phyloP scores from a whole-genome alignment of 257 asterid species.

The Solanum arcanum region DNA sequence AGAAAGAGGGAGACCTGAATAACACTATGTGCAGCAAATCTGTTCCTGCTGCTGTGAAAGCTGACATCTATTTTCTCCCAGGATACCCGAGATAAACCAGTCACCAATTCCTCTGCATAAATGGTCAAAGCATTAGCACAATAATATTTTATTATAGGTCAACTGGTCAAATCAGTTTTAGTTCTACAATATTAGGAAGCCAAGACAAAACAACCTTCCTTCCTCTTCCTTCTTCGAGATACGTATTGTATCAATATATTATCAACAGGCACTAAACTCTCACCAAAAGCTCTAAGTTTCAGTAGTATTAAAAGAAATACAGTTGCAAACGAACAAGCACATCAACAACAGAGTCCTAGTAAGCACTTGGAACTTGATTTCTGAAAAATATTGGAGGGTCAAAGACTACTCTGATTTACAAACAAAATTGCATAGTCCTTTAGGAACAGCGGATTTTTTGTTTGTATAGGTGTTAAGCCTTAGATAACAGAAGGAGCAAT shows the following conservation, averaged over 20 bases:
- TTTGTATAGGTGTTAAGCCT: not conserved
- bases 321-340: not conserved
- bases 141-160: not conserved
- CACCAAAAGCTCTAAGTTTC: not conserved
- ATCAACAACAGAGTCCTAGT: not conserved
- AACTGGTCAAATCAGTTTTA: not conserved
- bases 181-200: not conserved
- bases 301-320: not conserved
- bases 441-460: not conserved
- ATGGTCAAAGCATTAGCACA: not conserved
- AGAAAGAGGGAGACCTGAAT: slow-evolving; percentile 58
- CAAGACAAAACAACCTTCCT: not conserved
- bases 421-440: not conserved
- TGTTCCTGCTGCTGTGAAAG: slow-evolving; percentile 69
- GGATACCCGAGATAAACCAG: slow-evolving; percentile 70
- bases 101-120: slow-evolving; percentile 64
- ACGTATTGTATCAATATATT: not conserved
- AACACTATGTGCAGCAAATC: slow-evolving; percentile 85
- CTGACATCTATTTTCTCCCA: slow-evolving; percentile 99
- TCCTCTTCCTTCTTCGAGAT: not conserved
- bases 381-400: not conserved
- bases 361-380: not conserved
- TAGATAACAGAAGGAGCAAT: not conserved
- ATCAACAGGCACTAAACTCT: not conserved
- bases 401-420: not conserved